phyloP scores from a whole-genome alignment of 2,329 filamentous ascomycete species.

The Colletotrichum camelliae region DNA sequence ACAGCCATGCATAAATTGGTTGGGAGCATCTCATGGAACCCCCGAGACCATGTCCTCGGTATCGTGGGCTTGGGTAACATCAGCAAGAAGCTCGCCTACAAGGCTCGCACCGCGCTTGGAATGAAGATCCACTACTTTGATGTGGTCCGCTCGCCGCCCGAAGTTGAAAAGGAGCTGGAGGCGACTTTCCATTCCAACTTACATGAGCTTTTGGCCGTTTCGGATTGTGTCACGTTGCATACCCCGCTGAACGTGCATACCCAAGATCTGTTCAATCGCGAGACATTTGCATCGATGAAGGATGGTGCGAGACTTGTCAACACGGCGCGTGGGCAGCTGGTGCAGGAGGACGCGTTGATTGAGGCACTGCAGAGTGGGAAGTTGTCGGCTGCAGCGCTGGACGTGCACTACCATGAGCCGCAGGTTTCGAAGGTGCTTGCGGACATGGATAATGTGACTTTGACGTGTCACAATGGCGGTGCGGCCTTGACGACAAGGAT shows the following conservation, averaged over 20 bases:
- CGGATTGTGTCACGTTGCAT: constrained; percentile 40
- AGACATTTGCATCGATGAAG: constrained; percentile 51
- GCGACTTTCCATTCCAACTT: constrained; percentile 34
- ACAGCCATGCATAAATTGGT: constrained; percentile 46
- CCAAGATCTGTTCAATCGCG: constrained; percentile 28
- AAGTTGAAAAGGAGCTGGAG: constrained; percentile 32
- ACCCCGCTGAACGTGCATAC: constrained; percentile 34
- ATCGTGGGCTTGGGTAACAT: constrained; percentile 59
- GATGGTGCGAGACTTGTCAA: constrained; percentile 54
- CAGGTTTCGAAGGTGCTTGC: constrained; percentile 43
- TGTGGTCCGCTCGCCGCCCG: constrained; percentile 28
- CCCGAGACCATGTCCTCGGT: constrained; percentile 51
- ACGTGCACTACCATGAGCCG: constrained; percentile 61
- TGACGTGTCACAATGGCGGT: constrained; percentile 42
- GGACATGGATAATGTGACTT: constrained; percentile 42
- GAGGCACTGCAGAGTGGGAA: constrained; percentile 50
- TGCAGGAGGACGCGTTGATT: constrained; percentile 57
- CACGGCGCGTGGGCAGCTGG: constrained; percentile 55
- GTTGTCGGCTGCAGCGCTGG: constrained; percentile 52
- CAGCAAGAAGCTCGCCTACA: constrained; percentile 51
- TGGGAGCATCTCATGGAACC: constrained; percentile 54
- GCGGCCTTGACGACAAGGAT: constrained; percentile 41
- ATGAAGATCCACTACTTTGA: constrained; percentile 63
- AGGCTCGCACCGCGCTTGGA: constrained; percentile 47
- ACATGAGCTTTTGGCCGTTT: constrained; percentile 28